Base-by-base conservation (phyloP, 2,329 filamentous ascomycete genomes). In the Colletotrichum somersetense region DNA sequence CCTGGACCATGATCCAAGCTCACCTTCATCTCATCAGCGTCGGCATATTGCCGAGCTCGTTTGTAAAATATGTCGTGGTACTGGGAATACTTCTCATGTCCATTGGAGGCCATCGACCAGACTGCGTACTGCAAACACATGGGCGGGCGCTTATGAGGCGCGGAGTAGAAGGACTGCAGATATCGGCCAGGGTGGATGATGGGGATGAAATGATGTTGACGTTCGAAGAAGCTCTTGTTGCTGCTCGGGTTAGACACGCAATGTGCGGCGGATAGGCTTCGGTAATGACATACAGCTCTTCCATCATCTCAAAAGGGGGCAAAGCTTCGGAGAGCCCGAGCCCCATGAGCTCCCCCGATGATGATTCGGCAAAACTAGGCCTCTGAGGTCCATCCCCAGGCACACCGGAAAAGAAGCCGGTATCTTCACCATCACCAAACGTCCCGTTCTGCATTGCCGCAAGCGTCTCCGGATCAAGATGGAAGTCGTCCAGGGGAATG, bases 81-180 rank as follows among this genome's bases (percentile, higher is more conserved):
- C 11, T 84, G 83, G 10, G 87, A 85, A 77, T 97, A 97, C 77
- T 94, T 94, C 52, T 93, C 88, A 42, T 91, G 89, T 1, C 91
- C 85, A 18, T 89, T 88, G 6, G 94, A 90, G 11, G 93, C 93
- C 76, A 93, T 84, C n/a, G 91, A 89, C 94, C 95, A 97, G 79
- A 98, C 93, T 33, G 91, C 92, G 80, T 98, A 98, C 77, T 95
- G 89, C 53, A 98, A 83, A 77, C 90, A 93, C 78, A 97, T 89
- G 1, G 95, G 93, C 2, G 96, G 95, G 68, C 93, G 91, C 85
- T 92, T 89, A 69, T 93, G 88, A 1, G 93, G 91, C 3, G 91
- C 86, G 2, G 85, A 85, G 77, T 95, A 92, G 81, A 96, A 91
- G 3, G 92, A 88, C 40, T 92, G 90, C 72, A 92, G 84, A 78